These are phyloP conservation scores for Mortierella sp. DNA, from an alignment of 371 early-diverging fungal genomes.

Conservation along the genomic window DNA sequence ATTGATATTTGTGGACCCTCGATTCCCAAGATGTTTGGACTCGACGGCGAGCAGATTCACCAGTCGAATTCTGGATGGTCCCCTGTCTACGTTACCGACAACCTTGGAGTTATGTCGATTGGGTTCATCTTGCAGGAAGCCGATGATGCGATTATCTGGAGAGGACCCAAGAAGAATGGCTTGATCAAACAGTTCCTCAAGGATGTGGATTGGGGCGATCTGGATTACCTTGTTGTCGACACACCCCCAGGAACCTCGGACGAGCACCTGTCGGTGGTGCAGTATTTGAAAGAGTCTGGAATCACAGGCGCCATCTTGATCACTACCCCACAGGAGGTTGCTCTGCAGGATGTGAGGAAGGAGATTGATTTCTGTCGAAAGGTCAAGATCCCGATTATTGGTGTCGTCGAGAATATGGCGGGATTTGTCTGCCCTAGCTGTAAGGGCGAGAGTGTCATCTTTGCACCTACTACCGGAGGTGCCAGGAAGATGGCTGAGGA, in stretches of 20 bases:
- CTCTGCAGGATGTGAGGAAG: constrained; percentile 96
- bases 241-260: constrained; percentile 99
- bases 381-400: constrained; percentile 91
- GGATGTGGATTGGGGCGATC: constrained; percentile 94
- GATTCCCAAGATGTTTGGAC: constrained; percentile 94
- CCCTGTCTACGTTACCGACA: constrained; percentile 94
- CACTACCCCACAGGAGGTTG: constrained; percentile 98
- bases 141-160: constrained; percentile 98
- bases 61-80: constrained; percentile 88
- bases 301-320: constrained; percentile 95
- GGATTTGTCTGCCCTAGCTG: constrained; percentile 98
- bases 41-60: constrained; percentile 91
- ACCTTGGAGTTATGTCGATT: constrained; percentile 94
- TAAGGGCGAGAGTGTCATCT: constrained; percentile 84
- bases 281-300: constrained; percentile 82
- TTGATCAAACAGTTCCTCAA: constrained; percentile 97
- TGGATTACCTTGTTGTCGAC: constrained; percentile 97
- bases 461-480: constrained; percentile 94
- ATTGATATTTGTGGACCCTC: constrained; percentile 99
- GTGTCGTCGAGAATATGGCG: constrained; percentile 99
- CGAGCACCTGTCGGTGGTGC: constrained; percentile 94
- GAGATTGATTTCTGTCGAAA: constrained; percentile 97
- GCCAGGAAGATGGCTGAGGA: constrained; percentile 86
- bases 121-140: constrained; percentile 93
- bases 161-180: constrained; percentile 97